These are phyloP conservation scores for Elsinoe perseae DNA, from an alignment of 2,329 filamentous ascomycete genomes.

Conservation along the genomic window DNA sequence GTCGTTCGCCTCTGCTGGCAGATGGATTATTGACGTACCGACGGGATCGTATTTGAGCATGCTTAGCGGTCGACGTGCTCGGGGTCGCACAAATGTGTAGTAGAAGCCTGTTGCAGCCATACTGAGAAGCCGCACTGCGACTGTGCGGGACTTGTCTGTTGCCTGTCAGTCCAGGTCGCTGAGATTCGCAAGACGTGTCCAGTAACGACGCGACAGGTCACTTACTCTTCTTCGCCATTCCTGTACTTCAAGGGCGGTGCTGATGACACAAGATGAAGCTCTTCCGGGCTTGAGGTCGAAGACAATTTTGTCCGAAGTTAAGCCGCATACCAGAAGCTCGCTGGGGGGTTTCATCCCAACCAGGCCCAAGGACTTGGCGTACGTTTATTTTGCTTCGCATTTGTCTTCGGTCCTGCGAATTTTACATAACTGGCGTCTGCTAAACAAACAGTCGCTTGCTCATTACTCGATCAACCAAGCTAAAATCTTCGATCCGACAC, in stretches of 20 bases:
- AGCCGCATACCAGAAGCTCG: neutral
- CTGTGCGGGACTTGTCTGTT: slow-evolving; percentile 79
- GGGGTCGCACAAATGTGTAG: slow-evolving; percentile 79
- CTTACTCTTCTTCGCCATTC: slow-evolving; percentile 29
- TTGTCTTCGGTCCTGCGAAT: neutral
- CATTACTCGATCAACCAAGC: too few relatives aligned
- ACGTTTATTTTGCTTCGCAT: neutral
- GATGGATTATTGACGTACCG: slow-evolving; percentile 51
- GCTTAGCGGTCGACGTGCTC: slow-evolving; percentile 74
- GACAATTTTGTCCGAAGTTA: slow-evolving; percentile 1
- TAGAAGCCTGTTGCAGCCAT: slow-evolving; percentile 99
- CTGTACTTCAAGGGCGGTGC: too few relatives aligned
- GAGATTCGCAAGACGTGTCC: too few relatives aligned
- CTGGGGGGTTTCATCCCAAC: neutral
- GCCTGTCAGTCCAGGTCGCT: too few relatives aligned
- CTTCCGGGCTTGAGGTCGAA: neutral
- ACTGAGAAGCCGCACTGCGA: slow-evolving; percentile 87
- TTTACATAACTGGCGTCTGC: too few relatives aligned
- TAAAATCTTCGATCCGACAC: neutral
- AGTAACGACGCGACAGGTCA: neutral
- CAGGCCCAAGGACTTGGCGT: neutral
- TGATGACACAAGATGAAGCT: neutral
- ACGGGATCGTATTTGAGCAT: slow-evolving; percentile 99
- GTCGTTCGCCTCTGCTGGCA: neutral
- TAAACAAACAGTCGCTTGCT: too few relatives aligned